Conservation (phyloP, 108 stramenopile genomes). For the Fragilariopsis cylindrus region DNA sequence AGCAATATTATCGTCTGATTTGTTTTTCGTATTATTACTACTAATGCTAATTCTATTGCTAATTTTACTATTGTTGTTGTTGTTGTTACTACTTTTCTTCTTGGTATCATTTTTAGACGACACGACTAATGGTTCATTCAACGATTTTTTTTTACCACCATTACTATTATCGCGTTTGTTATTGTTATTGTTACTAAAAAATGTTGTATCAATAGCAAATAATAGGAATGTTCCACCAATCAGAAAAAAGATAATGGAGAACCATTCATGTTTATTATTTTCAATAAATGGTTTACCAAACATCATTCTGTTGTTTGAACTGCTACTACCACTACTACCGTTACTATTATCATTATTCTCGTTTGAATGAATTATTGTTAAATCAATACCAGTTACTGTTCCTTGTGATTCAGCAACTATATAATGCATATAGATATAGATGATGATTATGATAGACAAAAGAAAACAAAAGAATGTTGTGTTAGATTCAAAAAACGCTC, state of each 20-base stretch:
- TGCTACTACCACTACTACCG: too few relatives aligned
- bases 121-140: constrained; percentile 16
- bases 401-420: constrained; percentile 21
- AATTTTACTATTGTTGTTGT: background rate
- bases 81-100: background rate
- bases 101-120: background rate
- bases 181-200: background rate
- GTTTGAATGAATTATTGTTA: background rate
- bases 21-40: background rate
- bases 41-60: constrained; percentile 5
- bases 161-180: background rate
- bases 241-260: constrained; percentile 7
- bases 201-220: background rate
- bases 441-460: too few relatives aligned
- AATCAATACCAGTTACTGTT: constrained; percentile 9
- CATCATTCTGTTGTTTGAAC: background rate
- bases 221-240: background rate
- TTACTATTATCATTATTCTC: too few relatives aligned
- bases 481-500: background rate
- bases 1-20: background rate
- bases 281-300: background rate
- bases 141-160: background rate
- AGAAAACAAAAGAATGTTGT: background rate
- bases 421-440: background rate
- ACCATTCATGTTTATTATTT: background rate